phyloP scores from a whole-genome alignment of 495 filamentous ascomycete species.

The Physcia stellaris region DNA sequence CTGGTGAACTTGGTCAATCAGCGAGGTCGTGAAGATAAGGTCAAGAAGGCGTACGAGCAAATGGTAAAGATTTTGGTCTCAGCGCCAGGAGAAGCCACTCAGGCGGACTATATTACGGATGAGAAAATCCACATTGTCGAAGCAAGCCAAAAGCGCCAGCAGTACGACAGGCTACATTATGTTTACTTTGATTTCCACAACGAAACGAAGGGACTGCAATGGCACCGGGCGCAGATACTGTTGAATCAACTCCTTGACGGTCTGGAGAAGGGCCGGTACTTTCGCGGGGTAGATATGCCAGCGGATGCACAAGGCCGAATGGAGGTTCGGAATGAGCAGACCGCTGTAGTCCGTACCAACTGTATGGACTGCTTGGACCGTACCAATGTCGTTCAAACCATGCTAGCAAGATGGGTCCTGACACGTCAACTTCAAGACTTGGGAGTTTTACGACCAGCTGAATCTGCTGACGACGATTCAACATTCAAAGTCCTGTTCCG shows the following conservation, averaged over 20 bases:
- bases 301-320: slow-evolving; percentile 52
- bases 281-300: slow-evolving; percentile 79
- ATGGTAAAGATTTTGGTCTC: slow-evolving; percentile 62
- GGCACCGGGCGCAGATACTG: slow-evolving; percentile 81
- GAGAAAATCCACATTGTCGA: slow-evolving; percentile 77
- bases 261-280: slow-evolving; percentile 69
- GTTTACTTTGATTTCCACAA: slow-evolving; percentile 97
- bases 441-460: slow-evolving; percentile 55
- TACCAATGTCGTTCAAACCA: slow-evolving; percentile 93
- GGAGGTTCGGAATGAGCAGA: slow-evolving; percentile 67
- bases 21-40: slow-evolving; percentile 68
- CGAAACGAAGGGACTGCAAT: slow-evolving; percentile 85
- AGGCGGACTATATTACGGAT: slow-evolving; percentile 40
- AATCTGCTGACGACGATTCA: slow-evolving; percentile 53
- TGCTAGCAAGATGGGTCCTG: slow-evolving; percentile 79
- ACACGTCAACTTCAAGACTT: slow-evolving; percentile 75
- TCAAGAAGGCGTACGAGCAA: slow-evolving; percentile 89
- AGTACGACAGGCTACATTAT: slow-evolving; percentile 78
- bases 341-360: slow-evolving; percentile 83
- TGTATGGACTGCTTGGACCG: slow-evolving; percentile 99
- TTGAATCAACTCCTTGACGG: slow-evolving; percentile 64
- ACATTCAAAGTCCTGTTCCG: slow-evolving; percentile 81
- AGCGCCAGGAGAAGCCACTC: slow-evolving; percentile 46
- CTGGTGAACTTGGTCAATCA: slow-evolving; percentile 95
- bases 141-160: slow-evolving; percentile 40